A percentile compares a stretch with the other conserved stretches of the same genome.
phyloP scores from a whole-genome alignment of 1,139 yeast species.

The Pichia sp. region DNA sequence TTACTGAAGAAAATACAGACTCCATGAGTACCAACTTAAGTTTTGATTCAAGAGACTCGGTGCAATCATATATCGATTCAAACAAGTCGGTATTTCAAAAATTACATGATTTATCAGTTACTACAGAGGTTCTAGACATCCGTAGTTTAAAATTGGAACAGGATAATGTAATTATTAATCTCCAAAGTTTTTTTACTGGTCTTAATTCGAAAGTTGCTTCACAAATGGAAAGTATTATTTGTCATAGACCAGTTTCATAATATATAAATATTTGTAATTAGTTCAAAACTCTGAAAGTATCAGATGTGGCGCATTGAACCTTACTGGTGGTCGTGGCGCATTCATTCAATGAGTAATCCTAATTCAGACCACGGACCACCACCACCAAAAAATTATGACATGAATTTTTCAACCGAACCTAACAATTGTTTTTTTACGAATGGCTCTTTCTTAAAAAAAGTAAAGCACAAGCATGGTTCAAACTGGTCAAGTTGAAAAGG shows the following conservation, averaged over 20 bases:
- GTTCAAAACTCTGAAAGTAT: neutral
- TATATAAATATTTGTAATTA: neutral
- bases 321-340: neutral
- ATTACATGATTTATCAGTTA: neutral
- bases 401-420: neutral
- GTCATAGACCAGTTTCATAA: neutral
- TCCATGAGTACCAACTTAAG: neutral
- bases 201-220: neutral
- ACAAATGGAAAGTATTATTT: neutral
- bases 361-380: neutral
- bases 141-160: neutral
- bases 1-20: neutral
- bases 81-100: constrained; percentile 1
- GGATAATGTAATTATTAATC: neutral
- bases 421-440: neutral
- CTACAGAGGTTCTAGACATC: neutral
- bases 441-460: neutral
- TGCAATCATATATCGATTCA: constrained; percentile 8
- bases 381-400: neutral
- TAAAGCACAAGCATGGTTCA: constrained; percentile 6
- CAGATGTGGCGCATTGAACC: neutral
- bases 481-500: constrained; percentile 36
- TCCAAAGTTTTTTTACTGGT: neutral
- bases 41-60: constrained; percentile 2
- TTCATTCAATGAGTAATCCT: neutral